Conservation (phyloP, 495 filamentous ascomycete species). For the Penicillium riverlandense region DNA sequence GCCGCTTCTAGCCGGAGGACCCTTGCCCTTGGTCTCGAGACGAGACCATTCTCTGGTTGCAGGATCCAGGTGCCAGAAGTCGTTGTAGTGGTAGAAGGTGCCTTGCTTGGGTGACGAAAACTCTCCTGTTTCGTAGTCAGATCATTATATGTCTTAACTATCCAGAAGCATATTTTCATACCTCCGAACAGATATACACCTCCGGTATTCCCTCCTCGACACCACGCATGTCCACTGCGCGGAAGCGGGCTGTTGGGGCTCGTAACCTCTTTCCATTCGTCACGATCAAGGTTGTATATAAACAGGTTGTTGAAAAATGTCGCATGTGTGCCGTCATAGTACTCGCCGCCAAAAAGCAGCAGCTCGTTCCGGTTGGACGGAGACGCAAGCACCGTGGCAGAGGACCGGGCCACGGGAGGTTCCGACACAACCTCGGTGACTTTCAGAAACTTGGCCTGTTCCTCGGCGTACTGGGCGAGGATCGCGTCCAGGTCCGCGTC, state of each 20-base stretch:
- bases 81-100: conserved; percentile 98
- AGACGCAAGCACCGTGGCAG: conserved; percentile 72
- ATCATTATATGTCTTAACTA: conserved; percentile 18
- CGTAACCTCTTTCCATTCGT: conserved; percentile 83
- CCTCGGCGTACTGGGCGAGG: conserved; percentile 74
- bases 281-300: conserved; percentile 78
- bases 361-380: conserved; percentile 82
- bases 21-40: conserved; percentile 79
- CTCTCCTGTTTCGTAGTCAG: conserved; percentile 28
- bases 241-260: conserved; percentile 89
- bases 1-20: conserved; percentile 82
- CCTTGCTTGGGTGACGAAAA: conserved; percentile 86
- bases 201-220: conserved; percentile 75
- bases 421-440: conserved; percentile 74
- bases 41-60: conserved; percentile 80
- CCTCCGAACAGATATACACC: conserved; percentile 90
- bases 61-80: conserved; percentile 90
- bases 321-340: conserved; percentile 56
- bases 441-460: conserved; percentile 90
- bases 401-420: conserved; percentile 72
- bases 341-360: conserved; percentile 84
- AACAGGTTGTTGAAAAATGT: conserved; percentile 69
- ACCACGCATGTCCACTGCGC: conserved; percentile 88
- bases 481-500: conserved; percentile 96
- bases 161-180: conserved; percentile 4